Evolutionary conservation across 2,329 filamentous ascomycete genomes (phyloP).

Genomic region (Periconia sp.): DNA sequence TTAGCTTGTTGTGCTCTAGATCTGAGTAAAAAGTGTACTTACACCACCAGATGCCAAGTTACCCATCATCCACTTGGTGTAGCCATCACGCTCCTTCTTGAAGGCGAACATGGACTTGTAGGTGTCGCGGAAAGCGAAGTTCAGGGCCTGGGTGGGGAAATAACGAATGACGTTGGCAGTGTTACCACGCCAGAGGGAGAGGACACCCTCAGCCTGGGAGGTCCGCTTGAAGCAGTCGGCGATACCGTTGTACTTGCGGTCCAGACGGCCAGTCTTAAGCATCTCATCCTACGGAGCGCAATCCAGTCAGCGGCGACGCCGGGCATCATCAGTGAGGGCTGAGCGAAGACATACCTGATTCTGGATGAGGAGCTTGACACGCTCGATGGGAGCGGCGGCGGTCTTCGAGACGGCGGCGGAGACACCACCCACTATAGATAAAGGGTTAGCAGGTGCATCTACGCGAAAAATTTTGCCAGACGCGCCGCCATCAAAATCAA

Average conservation of each 20-base stretch:
- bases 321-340: constrained; percentile 1
- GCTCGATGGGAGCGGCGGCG: constrained; percentile 99
- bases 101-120: constrained; percentile 99
- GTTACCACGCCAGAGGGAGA: constrained; percentile 99
- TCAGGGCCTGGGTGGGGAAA: constrained; percentile 99
- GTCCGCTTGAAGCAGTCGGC: constrained; percentile 94
- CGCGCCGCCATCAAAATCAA: constrained; percentile 13
- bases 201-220: constrained; percentile 86
- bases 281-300: constrained; percentile 87
- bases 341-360: constrained; percentile 83
- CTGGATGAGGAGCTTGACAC: constrained; percentile 99
- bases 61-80: constrained; percentile 98
- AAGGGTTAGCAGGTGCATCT: constrained; percentile 49
- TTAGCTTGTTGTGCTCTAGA: no score
- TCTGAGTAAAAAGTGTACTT: no score
- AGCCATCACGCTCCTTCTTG: constrained; percentile 99
- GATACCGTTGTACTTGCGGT: constrained; percentile 96
- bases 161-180: constrained; percentile 99
- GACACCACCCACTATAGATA: constrained; percentile 91
- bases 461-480: constrained; percentile 12
- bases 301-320: constrained; percentile 23
- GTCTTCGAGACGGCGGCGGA: constrained; percentile 99
- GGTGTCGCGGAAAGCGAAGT: constrained; percentile 99
- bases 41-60: constrained; percentile 99
- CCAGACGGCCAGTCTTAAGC: constrained; percentile 97